These are phyloP conservation scores for Calonectria hawksworthii DNA, from an alignment of 2,329 filamentous ascomycete genomes.

Conservation along the genomic window DNA sequence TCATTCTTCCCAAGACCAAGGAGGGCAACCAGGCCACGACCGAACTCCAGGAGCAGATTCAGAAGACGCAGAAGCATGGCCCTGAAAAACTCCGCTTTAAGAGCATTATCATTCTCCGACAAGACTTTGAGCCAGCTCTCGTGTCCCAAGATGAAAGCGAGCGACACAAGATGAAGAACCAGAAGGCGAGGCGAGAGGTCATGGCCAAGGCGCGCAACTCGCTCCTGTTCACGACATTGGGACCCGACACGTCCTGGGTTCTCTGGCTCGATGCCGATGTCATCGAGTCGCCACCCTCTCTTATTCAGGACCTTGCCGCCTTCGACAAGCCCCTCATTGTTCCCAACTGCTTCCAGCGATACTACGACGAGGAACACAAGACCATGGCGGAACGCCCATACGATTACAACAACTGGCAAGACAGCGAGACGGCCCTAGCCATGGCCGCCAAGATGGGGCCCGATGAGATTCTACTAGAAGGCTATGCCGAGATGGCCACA, in stretches of 20 bases:
- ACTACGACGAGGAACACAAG: constrained; percentile 77
- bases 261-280: constrained; percentile 96
- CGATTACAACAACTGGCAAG: constrained; percentile 98
- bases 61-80: constrained; percentile 84
- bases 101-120: constrained; percentile 92
- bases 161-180: constrained; percentile 91
- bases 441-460: constrained; percentile 85
- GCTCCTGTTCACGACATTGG: constrained; percentile 93
- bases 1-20: constrained; percentile 94
- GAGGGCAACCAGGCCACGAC: constrained; percentile 91
- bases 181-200: constrained; percentile 86
- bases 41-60: constrained; percentile 86
- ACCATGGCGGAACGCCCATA: constrained; percentile 85
- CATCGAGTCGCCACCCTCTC: constrained; percentile 83
- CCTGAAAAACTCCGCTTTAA: constrained; percentile 87
- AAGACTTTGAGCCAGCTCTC: constrained; percentile 91
- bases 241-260: constrained; percentile 93
- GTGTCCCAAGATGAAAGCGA: constrained; percentile 87
- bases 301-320: constrained; percentile 92
- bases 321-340: constrained; percentile 94
- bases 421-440: constrained; percentile 83
- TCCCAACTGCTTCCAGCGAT: constrained; percentile 96
- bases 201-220: constrained; percentile 97
- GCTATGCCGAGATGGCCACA: constrained; percentile 93
- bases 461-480: constrained; percentile 94